Evolutionary conservation across 495 filamentous ascomycete genomes (phyloP), one percentile per base, ranked within the genome.

Genomic region (Letharia columbiana): DNA sequence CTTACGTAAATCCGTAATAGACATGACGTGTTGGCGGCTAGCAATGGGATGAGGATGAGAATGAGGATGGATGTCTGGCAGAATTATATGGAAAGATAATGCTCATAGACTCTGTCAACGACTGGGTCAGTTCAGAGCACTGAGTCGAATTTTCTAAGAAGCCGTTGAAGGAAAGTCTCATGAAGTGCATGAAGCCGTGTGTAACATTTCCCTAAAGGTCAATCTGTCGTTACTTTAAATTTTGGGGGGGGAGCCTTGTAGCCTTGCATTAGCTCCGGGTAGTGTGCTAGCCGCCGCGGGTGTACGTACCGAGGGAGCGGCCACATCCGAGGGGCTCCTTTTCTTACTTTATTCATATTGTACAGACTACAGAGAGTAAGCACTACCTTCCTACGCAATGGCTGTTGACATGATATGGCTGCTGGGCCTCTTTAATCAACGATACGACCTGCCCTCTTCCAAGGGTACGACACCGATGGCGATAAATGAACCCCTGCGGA

Each of bases 151-250:
- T 4, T 9, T 44, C 10, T 7, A 12, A 10, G 18, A 6, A 33
- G 52, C 17, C 17, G 31, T 15, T 18, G 52, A 56, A 35, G 49
- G 7, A 31, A 15, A 54, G 28, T 42, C 2, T 42, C 10, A 42
- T 11, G 49, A 52, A 28, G 20, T 3, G 23, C 49, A 45, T 42
- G 28, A 11, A 57, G 52, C 28, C 1, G 4, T 17, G 35, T 42
- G 35, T 40, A 41, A 33, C 12, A 17, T 64, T 64, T 41, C 62
- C 39, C 39, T 35, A 54, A 49, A 12, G 28, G 40, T 47, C 45
- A 57, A 64, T 33, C 52, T 58, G 63, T 59, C 52, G 63, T 65
- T 54, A 28, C 23, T 28, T 28, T 0, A 65, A 65, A 37, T 44
- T 44, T 41, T 33, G 11, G 18, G 45, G 62, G 62, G 23, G 52